A percentile compares a stretch with the other conserved stretches of the same genome.
phyloP scores from a whole-genome alignment of 768 basidiomycete genomes.

The Psilocybe subaeruginosa region DNA sequence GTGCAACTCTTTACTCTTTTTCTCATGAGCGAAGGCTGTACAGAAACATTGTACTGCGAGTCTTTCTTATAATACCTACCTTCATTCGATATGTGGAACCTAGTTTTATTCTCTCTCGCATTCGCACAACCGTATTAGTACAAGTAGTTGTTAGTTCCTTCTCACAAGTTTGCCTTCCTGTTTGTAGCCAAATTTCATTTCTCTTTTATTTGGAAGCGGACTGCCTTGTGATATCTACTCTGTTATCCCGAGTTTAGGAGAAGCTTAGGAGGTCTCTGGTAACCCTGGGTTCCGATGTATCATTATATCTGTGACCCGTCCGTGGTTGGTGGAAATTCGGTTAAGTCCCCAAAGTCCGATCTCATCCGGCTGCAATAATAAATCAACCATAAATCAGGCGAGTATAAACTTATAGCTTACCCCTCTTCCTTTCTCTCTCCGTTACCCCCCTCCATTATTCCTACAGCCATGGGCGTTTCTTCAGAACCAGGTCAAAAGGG shows the following conservation, averaged over 20 bases:
- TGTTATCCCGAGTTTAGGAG: neutral
- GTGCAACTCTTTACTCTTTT: conserved; percentile 10
- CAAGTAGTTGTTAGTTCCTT: conserved; percentile 40
- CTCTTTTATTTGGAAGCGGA: neutral
- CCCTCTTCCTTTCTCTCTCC: conserved; percentile 23
- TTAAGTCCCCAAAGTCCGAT: conserved; percentile 33
- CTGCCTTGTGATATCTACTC: conserved; percentile 1
- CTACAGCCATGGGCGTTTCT: conserved; percentile 70
- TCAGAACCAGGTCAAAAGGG: conserved; percentile 91
- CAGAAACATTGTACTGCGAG: neutral
- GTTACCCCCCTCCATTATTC: conserved; percentile 22
- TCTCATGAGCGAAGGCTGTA: neutral
- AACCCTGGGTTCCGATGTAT: neutral
- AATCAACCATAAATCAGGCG: conserved; percentile 28
- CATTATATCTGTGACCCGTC: neutral
- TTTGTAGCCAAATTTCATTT: neutral
- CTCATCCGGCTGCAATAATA: conserved; percentile 33
- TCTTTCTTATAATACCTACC: neutral
- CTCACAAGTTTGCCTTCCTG: neutral
- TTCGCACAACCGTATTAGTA: neutral
- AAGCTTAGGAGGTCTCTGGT: neutral
- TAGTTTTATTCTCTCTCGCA: neutral
- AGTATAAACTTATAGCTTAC: conserved; percentile 19
- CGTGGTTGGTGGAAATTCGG: conserved; percentile 21
- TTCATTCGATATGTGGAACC: neutral